Percentiles rank a stretch among this genome's conserved stretches.
Evolutionary conservation across 1,139 yeast genomes (phyloP).

Genomic region (Debaryomyces psychrophilus): DNA sequence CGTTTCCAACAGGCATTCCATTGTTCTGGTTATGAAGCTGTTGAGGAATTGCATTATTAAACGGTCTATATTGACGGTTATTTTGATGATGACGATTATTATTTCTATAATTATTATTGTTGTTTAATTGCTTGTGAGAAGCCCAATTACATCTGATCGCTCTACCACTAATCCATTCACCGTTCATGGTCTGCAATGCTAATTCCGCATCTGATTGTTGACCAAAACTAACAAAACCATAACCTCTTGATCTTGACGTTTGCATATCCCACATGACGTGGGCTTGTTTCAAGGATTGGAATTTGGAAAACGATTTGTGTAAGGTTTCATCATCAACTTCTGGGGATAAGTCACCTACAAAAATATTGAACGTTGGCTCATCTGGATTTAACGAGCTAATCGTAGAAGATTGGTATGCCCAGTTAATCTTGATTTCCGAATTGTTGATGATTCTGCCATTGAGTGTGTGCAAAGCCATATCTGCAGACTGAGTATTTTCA

Average conservation of each 20-base stretch:
- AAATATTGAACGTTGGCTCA: slow-evolving; percentile 63
- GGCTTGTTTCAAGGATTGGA: slow-evolving; percentile 72
- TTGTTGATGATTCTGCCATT: slow-evolving; percentile 59
- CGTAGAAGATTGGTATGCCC: slow-evolving; percentile 76
- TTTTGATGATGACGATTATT: slow-evolving; percentile 18
- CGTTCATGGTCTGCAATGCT: slow-evolving; percentile 77
- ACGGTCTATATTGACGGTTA: slow-evolving; percentile 21
- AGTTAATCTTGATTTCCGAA: slow-evolving; percentile 64
- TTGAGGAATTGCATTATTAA: slow-evolving; percentile 18
- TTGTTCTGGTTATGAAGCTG: slow-evolving; percentile 15
- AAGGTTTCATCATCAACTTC: slow-evolving; percentile 82
- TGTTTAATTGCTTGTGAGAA: slow-evolving; percentile 58
- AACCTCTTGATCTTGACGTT: slow-evolving; percentile 87
- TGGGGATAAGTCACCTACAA: slow-evolving; percentile 84
- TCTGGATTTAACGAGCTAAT: slow-evolving; percentile 54
- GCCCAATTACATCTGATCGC: slow-evolving; percentile 90
- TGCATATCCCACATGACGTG: slow-evolving; percentile 99
- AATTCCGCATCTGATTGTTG: slow-evolving; percentile 69
- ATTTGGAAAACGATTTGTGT: slow-evolving; percentile 59
- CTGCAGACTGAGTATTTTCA: slow-evolving; percentile 59
- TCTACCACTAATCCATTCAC: slow-evolving; percentile 71
- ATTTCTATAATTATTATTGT: slow-evolving; percentile 16
- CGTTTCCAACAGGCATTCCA: slow-evolving; percentile 13
- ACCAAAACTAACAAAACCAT: slow-evolving; percentile 86
- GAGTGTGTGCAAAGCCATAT: slow-evolving; percentile 60